Base-by-base conservation (phyloP, 352 stramenopile species). In the Pythium rishiriense region DNA sequence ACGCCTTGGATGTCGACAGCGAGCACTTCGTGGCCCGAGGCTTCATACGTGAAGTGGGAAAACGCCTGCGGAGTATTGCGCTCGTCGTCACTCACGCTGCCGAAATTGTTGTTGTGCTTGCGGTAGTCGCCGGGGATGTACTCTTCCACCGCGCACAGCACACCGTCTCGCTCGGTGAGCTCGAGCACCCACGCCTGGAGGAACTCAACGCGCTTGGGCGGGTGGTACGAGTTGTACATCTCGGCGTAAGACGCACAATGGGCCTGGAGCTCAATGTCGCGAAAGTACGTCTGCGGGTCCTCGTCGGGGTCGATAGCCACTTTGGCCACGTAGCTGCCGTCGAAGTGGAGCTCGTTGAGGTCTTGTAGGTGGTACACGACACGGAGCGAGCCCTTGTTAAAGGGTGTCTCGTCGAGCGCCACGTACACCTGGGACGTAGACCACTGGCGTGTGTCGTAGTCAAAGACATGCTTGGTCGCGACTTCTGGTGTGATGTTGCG, bases 1-100 rank as follows among this genome's bases (percentile, higher is more conserved):
- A 98, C 92, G 42, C 96, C 96, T 68, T 98, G 96, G 67, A 98
- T 96, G 61, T 98, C 96, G 19, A 97, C 93, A 4, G 97, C 94
- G 17, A 98, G 78, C 39, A 97, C 70, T 53, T 90, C 84, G 58
- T 97, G 94, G 68, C 97, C 79, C 2, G 90, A 98, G 11, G 83
- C 89, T 62, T 98, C 96, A 61, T 98, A 98, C 45, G 90, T 97
- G 64, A 97, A 96, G 45, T 97, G 92, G 1, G 89, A 98, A 65
- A 98, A 98, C 4, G 96, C 90, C 52, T 94, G 86, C 19, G 86
- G 86, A 1, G 86, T 94, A 63, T 92, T 94, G 46, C 86, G 83
- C 56, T 93, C 84, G 58, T 92, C 82, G 39, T 94, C 84, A 49
- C 84, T 94, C 24, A 94, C 86, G 2, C 74, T 92, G 7, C 86